These are phyloP conservation scores for Sarocladiaceae sp. DNA, from an alignment of 2,329 filamentous ascomycete genomes.

Conservation along the genomic window DNA sequence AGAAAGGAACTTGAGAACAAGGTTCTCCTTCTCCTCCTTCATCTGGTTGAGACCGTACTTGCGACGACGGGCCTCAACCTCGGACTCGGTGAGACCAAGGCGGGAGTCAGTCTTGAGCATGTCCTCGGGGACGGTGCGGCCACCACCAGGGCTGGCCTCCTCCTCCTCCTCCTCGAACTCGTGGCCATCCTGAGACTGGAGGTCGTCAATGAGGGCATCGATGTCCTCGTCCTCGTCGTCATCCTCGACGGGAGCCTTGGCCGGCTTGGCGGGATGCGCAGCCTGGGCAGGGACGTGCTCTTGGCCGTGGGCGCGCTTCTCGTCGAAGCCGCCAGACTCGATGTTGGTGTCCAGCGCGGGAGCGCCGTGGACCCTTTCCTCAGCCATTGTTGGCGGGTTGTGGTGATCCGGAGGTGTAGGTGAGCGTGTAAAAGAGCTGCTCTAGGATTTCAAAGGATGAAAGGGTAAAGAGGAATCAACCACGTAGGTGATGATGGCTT, in stretches of 20 bases:
- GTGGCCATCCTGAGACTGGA: constrained; percentile 74
- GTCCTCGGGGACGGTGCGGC: constrained; percentile 62
- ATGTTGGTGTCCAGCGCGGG: constrained; percentile 59
- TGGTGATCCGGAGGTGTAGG: constrained; percentile 1
- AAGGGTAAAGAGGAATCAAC: constrained; percentile 11
- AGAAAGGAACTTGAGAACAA: constrained; percentile 72
- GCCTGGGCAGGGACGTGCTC: constrained; percentile 22
- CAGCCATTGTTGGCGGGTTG: constrained; percentile 39
- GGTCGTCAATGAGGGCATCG: constrained; percentile 78
- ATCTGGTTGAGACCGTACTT: constrained; percentile 83
- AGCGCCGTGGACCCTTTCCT: constrained; percentile 43
- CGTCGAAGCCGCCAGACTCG: constrained; percentile 58
- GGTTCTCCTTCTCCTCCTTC: constrained; percentile 85
- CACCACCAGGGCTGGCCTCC: constrained; percentile 42
- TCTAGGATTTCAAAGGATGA: constrained; percentile 7
- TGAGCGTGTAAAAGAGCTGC: constrained; percentile 2
- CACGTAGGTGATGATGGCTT: constrained; percentile 5
- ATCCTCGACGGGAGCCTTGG: constrained; percentile 51
- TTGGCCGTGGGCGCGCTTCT: constrained; percentile 44
- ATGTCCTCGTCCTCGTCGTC: constrained; percentile 75
- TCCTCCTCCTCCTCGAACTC: constrained; percentile 55
- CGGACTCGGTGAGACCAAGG: constrained; percentile 63
- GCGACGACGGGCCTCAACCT: constrained; percentile 58
- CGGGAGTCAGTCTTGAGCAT: constrained; percentile 71
- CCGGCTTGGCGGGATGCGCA: constrained; percentile 27